These are phyloP conservation scores for Amanita rubescens DNA, from an alignment of 768 basidiomycete species.

Conservation along the genomic window DNA sequence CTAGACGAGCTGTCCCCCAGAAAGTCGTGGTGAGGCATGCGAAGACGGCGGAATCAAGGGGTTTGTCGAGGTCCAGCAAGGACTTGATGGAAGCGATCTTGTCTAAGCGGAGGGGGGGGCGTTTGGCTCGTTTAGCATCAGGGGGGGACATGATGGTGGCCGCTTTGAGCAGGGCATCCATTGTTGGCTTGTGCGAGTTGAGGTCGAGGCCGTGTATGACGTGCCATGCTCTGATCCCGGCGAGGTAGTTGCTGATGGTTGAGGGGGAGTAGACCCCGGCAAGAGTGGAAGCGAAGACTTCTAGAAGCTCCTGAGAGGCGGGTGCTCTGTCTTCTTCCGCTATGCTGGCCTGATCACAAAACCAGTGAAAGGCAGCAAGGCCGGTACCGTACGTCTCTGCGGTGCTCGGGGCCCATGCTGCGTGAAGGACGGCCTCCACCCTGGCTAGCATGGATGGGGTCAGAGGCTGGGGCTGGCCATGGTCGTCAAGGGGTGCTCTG, in stretches of 20 bases:
- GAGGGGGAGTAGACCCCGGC: slow-evolving; percentile 10
- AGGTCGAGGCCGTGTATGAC: slow-evolving; percentile 30
- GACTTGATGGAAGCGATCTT: slow-evolving; percentile 3
- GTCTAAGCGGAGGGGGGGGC: slow-evolving; percentile 21
- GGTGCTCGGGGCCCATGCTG: slow-evolving; percentile 24
- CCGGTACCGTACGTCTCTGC: slow-evolving; percentile 28
- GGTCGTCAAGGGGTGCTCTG: neutral
- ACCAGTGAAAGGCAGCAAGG: slow-evolving; percentile 30
- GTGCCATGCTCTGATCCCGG: slow-evolving; percentile 39
- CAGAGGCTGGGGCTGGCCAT: neutral
- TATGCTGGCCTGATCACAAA: slow-evolving; percentile 27
- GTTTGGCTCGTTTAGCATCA: slow-evolving; percentile 20
- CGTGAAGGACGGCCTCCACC: neutral
- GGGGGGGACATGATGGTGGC: slow-evolving; percentile 23
- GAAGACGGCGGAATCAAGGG: slow-evolving; percentile 27
- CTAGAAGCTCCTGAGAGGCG: neutral
- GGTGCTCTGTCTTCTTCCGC: neutral
- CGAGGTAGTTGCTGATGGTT: slow-evolving; percentile 30
- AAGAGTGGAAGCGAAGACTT: neutral
- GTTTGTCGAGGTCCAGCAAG: slow-evolving; percentile 18
- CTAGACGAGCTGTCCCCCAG: slow-evolving; percentile 23
- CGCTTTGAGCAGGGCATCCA: slow-evolving; percentile 22
- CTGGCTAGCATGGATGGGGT: neutral
- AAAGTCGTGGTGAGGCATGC: slow-evolving; percentile 34
- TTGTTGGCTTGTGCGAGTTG: slow-evolving; percentile 17